Conservation (phyloP, 2,329 filamentous ascomycete species). For the Aotearoamyces nothofagi region DNA sequence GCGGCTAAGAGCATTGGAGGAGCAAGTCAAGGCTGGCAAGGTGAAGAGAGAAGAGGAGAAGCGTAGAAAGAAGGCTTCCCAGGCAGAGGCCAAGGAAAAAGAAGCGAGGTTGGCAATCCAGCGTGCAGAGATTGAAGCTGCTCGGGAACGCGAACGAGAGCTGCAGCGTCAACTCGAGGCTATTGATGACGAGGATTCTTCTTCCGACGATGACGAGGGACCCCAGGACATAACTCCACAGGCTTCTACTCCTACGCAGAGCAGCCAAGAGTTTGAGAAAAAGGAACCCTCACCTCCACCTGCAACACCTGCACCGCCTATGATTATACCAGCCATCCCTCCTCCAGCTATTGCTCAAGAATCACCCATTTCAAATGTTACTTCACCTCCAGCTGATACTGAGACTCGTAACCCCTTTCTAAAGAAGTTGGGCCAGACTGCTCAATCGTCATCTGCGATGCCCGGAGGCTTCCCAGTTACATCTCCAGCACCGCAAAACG, state of each 20-base stretch:
- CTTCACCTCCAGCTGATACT: conserved; percentile 40
- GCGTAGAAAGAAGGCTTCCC: conserved; percentile 74
- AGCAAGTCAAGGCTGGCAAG: conserved; percentile 87
- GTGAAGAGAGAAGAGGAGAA: conserved; percentile 95
- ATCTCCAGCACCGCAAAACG: conserved; percentile 27
- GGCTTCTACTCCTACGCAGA: conserved; percentile 40
- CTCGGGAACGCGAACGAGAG: conserved; percentile 78
- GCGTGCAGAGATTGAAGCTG: conserved; percentile 82
- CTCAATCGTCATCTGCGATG: conserved; percentile 9
- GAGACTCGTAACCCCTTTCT: conserved; percentile 95
- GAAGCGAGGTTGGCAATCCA: conserved; percentile 73
- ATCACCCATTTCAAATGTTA: conserved; percentile 31
- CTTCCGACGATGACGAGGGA: conserved; percentile 67
- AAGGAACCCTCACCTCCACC: conserved; percentile 35
- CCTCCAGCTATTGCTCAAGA: conserved; percentile 19
- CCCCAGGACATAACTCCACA: conserved; percentile 53
- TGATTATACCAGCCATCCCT: conserved; percentile 33
- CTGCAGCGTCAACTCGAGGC: conserved; percentile 74
- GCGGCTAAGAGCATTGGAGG: conserved; percentile 77
- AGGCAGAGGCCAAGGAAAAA: conserved; percentile 76
- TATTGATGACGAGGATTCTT: conserved; percentile 58
- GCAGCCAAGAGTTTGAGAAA: conserved; percentile 37
- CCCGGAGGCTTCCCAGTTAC: conserved; percentile 23
- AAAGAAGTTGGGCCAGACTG: conserved; percentile 65
- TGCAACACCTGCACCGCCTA: conserved; percentile 36